Evolutionary conservation across 177 flowering plant genomes (phyloP).

Genomic region (Vitis hybrid): DNA sequence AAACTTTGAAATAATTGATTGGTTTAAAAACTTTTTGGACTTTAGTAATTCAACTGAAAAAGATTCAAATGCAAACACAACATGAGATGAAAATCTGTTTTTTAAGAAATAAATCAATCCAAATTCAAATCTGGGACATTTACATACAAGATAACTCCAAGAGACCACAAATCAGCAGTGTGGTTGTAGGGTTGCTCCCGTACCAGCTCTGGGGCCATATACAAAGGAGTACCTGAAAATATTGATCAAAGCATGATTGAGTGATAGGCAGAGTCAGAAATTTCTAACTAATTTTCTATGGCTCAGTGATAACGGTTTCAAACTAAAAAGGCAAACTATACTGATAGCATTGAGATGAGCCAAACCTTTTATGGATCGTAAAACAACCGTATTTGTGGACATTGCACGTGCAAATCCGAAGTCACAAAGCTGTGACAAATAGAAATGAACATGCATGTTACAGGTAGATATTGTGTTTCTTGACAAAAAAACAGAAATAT

Average conservation of each 20-base stretch:
- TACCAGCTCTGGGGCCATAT: slow-evolving; percentile 98
- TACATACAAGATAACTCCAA: slow-evolving; percentile 95
- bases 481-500: neutral
- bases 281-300: neutral
- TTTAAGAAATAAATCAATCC: neutral
- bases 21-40: neutral
- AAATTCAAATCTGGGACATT: neutral
- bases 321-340: neutral
- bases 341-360: neutral
- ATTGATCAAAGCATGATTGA: neutral
- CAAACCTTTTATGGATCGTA: slow-evolving; percentile 95
- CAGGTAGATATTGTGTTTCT: neutral
- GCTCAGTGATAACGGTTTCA: neutral
- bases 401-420: slow-evolving; percentile 99
- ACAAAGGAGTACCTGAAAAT: slow-evolving; percentile 82
- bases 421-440: slow-evolving; percentile 84
- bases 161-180: slow-evolving; percentile 98
- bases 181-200: slow-evolving; percentile 98
- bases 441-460: slow-evolving; percentile 11
- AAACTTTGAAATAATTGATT: neutral
- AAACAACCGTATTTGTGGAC: slow-evolving; percentile 95
- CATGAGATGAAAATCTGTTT: neutral
- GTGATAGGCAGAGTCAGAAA: neutral
- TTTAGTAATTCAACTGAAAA: neutral
- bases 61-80: neutral